Base-by-base conservation (phyloP, 805 yeast species). In the Yarrowia bubula region DNA sequence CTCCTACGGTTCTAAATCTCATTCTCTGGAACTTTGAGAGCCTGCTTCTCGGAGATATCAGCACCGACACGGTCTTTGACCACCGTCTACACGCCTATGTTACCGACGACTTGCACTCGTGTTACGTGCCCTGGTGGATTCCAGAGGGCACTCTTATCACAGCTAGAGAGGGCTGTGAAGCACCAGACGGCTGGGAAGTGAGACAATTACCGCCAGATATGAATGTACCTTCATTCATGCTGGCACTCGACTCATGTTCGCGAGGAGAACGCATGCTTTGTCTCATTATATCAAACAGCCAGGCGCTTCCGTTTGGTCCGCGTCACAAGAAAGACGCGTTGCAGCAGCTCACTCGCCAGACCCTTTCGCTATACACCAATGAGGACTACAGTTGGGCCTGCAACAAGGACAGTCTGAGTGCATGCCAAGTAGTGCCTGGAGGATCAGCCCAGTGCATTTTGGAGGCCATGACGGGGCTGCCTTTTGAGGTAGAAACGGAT, bases 321-420 rank as follows among this genome's bases (percentile, higher is more conserved):
- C 5, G 58, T 14, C 43, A 51, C 35, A 55, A 10, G 15, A 39
- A 55, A 28, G 31, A 41, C 13, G 47, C 61, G 2, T n/a, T 55
- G 38, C 32, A 55, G 15, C 61, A 55, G 31, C 28, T 55, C 13
- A 55, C 61, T 5, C 47, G 61, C 4, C 61, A 55, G 61, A 55
- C 61, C 8, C 47, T 55, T 10, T 55, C 61, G 15, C 38, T 55
- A 11, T 55, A 41, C 32, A 55, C 61, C 1, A 55, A 55, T 31
- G 61, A 55, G 31, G 61, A 55, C 47, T 39, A 39, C 47, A 55
- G 61, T 4, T 55, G 61, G 61, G 35, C 31, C 8, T 55, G 61
- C 31, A 41, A 51, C 38, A 7, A 10, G 8, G 31, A n/a, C 33
- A 28, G 14, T n/a, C n/a, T 17, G 18, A 41, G 14, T 14, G 47